Evolutionary conservation across 441 rosid genomes (phyloP), one percentile per base, ranked within the genome.

Genomic region (Mallotus repandus): DNA sequence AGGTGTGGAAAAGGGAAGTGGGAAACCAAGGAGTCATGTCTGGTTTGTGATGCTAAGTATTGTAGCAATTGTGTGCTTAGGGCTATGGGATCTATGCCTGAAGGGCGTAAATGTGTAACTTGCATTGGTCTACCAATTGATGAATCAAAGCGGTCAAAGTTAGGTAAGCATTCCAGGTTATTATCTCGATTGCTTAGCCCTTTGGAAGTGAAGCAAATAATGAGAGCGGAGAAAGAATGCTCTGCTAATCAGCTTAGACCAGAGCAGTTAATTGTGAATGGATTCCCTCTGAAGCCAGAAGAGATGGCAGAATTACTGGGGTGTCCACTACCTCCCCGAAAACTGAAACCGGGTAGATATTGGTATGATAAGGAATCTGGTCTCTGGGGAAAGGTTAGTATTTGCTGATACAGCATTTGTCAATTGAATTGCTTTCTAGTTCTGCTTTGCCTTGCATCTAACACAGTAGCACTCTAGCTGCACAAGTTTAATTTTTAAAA

Each of bases 21-120:
- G 98, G 98, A 94, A 75, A 74, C 86, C 41, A 96, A 94, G 76
- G 99, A 94, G 76, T 87, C 97, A 4, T 96, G 99, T 72, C 84
- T 92, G 58, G 99, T 96, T 66, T 96, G 99, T 81, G 97, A 89
- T 81, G 87, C 93, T 32, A 92, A 86, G 84, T 96, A 91, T 77
- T 96, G 99, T 78, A 88, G 97, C 79, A 94, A 83, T 83, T 96
- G 98, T 66, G 94, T 94, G 71, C 97, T 96, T 68, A 84, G 98
- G 76, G 98, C 98, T 13, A 96, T 96, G 99, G 98, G 99, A 57
- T 96, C 99, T 1, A 96, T 96, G 99, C 99, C 98, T 11, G 99
- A 96, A 86, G 99, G 99, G 61, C 89, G 99, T 22, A 96, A 96
- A 68, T 96, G 99, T 72, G 98, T 96, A 45, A 84, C 90, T 1